Conservation (phyloP, 106 monocot species). For the Dactylorhiza incarnata region DNA sequence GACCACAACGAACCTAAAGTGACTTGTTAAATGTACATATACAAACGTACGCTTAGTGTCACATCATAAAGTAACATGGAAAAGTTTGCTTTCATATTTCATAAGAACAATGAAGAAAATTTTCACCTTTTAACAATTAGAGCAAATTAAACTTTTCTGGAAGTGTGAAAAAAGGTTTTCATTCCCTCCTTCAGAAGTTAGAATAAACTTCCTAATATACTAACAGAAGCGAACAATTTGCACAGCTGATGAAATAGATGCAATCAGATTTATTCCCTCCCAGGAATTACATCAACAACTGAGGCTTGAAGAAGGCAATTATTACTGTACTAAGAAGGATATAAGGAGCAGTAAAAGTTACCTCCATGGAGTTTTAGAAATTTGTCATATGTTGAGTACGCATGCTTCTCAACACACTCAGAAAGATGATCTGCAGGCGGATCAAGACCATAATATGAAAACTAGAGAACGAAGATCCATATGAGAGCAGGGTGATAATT, state of each 20-base stretch:
- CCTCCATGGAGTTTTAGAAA: slow-evolving; percentile 85
- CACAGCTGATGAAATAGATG: not conserved
- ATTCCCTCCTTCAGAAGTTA: not conserved
- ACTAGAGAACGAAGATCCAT: not conserved
- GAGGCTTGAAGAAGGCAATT: not conserved
- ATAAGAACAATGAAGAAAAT: no score
- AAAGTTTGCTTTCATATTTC: no score
- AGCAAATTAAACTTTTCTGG: no score
- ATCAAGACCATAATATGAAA: slow-evolving; percentile 1
- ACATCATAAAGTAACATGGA: no score
- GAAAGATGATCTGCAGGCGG: slow-evolving; percentile 87
- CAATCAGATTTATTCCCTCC: not conserved
- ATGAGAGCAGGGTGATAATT: not conserved
- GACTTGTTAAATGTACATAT: not conserved
- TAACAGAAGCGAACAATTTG: not conserved
- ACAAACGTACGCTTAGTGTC: not conserved
- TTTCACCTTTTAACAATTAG: no score
- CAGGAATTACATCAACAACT: not conserved
- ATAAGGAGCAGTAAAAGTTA: slow-evolving; percentile 16
- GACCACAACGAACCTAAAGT: not conserved
- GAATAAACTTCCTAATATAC: not conserved
- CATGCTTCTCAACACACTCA: slow-evolving; percentile 99
- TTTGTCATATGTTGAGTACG: slow-evolving; percentile 95
- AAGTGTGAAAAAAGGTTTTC: not conserved
- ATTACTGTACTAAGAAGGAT: not conserved